phyloP scores from a whole-genome alignment of 176 grass and related monocot genomes.

The Phoenix roebelenii region DNA sequence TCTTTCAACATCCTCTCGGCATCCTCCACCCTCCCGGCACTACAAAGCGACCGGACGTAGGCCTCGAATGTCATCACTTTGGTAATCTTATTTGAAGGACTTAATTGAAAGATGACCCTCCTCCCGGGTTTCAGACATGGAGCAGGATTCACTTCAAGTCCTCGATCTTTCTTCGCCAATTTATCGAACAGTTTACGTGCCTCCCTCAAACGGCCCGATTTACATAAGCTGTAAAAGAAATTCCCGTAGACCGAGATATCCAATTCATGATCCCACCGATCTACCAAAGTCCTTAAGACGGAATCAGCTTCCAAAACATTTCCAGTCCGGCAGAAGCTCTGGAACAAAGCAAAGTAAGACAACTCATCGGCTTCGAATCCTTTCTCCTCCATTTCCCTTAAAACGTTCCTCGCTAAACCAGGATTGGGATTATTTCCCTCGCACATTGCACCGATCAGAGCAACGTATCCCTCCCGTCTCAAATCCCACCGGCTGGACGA shows the following conservation, averaged over 20 bases:
- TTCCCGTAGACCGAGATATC: constrained; percentile 5
- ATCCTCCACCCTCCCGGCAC: constrained; percentile 5
- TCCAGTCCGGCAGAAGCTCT: constrained; percentile 9
- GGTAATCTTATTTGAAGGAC: not conserved
- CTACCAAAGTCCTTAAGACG: constrained; percentile 1
- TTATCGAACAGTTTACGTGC: constrained; percentile 20
- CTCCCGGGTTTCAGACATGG: constrained; percentile 4
- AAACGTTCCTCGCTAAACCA: not conserved
- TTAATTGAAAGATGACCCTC: constrained; percentile 12
- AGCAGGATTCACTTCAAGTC: not conserved
- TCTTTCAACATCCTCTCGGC: constrained; percentile 13
- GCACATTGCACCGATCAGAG: constrained; percentile 14
- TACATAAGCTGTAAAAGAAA: constrained; percentile 6
- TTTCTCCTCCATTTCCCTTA: constrained; percentile 23
- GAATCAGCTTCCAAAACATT: constrained; percentile 11
- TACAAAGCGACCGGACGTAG: constrained; percentile 9
- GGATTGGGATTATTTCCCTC: constrained; percentile 3
- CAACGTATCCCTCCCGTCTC: not conserved
- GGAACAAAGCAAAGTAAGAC: constrained; percentile 13
- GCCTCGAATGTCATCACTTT: constrained; percentile 4
- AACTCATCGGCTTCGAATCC: constrained; percentile 18
- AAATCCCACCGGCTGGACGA: constrained; percentile 3
- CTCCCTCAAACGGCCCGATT: constrained; percentile 11
- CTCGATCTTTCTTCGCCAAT: not conserved
- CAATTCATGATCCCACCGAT: not conserved